Percentiles rank a stretch among this genome's conserved stretches.
Evolutionary conservation across 2,329 filamentous ascomycete genomes (phyloP).

Genomic region (Tolypocladium nubicola): DNA sequence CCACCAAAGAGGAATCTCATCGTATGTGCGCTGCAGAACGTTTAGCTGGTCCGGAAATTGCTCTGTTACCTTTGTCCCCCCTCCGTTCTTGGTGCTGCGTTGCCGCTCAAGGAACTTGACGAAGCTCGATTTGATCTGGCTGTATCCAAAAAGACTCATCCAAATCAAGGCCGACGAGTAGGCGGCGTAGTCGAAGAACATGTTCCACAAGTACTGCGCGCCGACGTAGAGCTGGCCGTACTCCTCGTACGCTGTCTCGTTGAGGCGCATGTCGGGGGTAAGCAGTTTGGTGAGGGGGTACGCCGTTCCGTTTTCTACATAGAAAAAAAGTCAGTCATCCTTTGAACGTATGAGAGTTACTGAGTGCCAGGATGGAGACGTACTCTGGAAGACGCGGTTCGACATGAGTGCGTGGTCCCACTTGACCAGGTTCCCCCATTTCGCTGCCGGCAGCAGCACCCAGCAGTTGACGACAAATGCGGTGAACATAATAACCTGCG

Average conservation of each 20-base stretch:
- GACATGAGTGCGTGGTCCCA: constrained; percentile 47
- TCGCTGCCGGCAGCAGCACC: constrained; percentile 47
- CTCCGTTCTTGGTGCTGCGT: constrained; percentile 13
- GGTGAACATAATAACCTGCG: constrained; percentile 42
- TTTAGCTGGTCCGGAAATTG: constrained; percentile 50
- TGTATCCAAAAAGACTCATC: constrained; percentile 45
- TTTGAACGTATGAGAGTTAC: no score
- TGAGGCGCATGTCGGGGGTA: constrained; percentile 27
- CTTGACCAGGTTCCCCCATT: constrained; percentile 42
- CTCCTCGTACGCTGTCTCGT: constrained; percentile 34
- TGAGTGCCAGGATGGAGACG: neutral
- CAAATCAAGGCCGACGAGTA: constrained; percentile 48
- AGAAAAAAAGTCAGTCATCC: neutral
- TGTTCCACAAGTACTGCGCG: constrained; percentile 44
- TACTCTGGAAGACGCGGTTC: constrained; percentile 37
- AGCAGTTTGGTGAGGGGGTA: constrained; percentile 24
- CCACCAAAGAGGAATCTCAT: constrained; percentile 50
- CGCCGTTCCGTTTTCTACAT: constrained; percentile 17
- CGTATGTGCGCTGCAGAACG: constrained; percentile 43
- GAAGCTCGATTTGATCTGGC: constrained; percentile 33
- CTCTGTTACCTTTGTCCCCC: constrained; percentile 31
- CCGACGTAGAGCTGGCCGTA: constrained; percentile 47
- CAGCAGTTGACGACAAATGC: constrained; percentile 47
- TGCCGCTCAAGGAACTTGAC: constrained; percentile 28
- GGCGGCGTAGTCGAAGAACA: constrained; percentile 51